Evolutionary conservation across 805 yeast species (phyloP), one percentile per base, ranked within the genome.

Genomic region (Hanseniaspora lachancei): DNA sequence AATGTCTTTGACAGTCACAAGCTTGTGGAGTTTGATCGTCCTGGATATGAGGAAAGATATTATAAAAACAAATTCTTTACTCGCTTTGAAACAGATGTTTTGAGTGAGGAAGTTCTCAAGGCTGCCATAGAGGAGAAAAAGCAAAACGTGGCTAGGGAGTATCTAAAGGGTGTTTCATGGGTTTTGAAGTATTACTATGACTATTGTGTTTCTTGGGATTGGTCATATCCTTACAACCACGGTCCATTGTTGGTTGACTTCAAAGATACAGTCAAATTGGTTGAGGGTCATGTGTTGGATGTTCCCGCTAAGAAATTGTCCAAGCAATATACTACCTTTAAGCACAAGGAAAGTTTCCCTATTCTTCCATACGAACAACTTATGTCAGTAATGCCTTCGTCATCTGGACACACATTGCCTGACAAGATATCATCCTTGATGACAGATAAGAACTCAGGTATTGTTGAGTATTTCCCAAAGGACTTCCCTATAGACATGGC

Each of bases 141-240:
- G 46, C 77, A 75, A 59, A 73, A 76, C 47, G 81, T 93, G 63
- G 88, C 82, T 0, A 72, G 73, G 55, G 77, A 81, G 49, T 93
- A 93, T 64, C 77, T 93, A 55, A 96, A 91, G 68, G 99, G 99
- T 59, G 85, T 93, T 4, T 81, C 96, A n/a, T 93, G 99, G 99
- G 95, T 84, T 1, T 73, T 93, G 60, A 70, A 87, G 54, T 93
- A 93, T 68, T 93, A 93, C 70, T 91, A 87, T 68, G 97, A 93
- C 69, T 97, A 97, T 2, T 91, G 97, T 70, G 95, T 96, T 0
- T 91, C 97, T 0, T 93, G 99, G 99, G 82, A 82, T 55, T 93
- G 98, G 98, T 93, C 80, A 68, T 93, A 84, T 63, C 98, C 97
- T 0, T 91, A 83, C 66, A 97, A 93, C 66, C 95, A 93, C 71